Base-by-base conservation (phyloP, 805 yeast species). In the Wickerhamomyces ciferrii region DNA sequence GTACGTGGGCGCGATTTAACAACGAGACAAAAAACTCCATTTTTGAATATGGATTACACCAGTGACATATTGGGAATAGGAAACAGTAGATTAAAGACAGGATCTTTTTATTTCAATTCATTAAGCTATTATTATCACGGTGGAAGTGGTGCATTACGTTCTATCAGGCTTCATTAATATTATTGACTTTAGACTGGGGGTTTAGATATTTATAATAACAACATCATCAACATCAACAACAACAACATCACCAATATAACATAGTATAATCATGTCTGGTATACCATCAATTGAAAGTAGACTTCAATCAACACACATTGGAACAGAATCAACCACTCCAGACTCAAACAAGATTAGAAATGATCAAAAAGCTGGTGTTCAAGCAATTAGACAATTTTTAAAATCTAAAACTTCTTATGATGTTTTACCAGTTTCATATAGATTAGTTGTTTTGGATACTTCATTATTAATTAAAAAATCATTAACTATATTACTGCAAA, bases 361-460 rank as follows among this genome's bases (percentile, higher is more conserved):
- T 7, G 51, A 39, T 18, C 96, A 89, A 61, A 73, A 72, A 49
- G 67, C 77, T n/a, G 96, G 94, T 0, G 76, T 89, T 48, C 79
- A 81, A 54, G 89, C 96, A 18, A 94, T 94, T 49, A 72, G 97
- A 42, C 70, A 80, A 29, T 94, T 94, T 59, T 70, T 94, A 39
- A 85, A 88, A 59, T 83, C 94, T 42, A 92, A 92, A 63, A 91
- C 96, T 0, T 89, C 97, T 1, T 94, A 94, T 64, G 99, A 94
- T 60, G 99, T 94, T 20, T 74, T 94, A 38, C 99, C 99, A 2
- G 98, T 94, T 32, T 84, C 96, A 19, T 94, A 92, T 65, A 75
- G 97, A 56, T 75, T 94, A 58, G 86, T 94, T 46, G 98, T 94
- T 41, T 79, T 94, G 57, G 99, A 94, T 63, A 91, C 98, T 2